phyloP scores from a whole-genome alignment of 148 eudicot genomes.

The Arbutus unedo region DNA sequence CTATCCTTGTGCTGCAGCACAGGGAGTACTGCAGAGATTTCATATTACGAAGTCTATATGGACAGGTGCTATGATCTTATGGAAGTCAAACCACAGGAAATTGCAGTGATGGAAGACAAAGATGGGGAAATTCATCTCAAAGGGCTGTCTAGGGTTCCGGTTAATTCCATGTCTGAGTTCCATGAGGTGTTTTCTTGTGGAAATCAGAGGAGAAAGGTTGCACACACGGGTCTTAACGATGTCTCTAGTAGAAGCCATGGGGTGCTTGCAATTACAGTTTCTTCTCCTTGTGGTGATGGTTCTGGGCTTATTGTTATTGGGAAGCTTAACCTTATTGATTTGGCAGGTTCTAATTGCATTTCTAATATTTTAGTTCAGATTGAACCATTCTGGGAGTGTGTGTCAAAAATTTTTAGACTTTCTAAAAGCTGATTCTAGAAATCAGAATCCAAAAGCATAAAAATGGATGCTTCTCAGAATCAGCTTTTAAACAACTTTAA shows the following conservation, averaged over 20 bases:
- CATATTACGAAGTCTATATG: slow-evolving; percentile 85
- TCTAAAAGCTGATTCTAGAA: neutral
- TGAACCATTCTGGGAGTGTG: neutral
- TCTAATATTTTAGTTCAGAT: neutral
- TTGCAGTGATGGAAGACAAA: slow-evolving; percentile 71
- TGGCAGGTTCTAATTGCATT: slow-evolving; percentile 56
- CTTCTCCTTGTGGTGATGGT: slow-evolving; percentile 39
- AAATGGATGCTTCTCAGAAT: neutral
- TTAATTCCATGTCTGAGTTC: slow-evolving; percentile 58
- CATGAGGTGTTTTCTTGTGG: slow-evolving; percentile 60
- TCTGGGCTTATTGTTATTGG: slow-evolving; percentile 35
- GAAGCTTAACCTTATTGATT: slow-evolving; percentile 85
- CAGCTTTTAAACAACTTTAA: neutral
- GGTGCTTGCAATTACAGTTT: slow-evolving; percentile 58
- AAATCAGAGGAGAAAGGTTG: slow-evolving; percentile 76
- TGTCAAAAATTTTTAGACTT: neutral
- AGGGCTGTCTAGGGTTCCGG: slow-evolving; percentile 63
- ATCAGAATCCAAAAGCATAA: neutral
- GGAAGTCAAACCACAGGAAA: slow-evolving; percentile 66
- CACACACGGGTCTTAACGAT: slow-evolving; percentile 78
- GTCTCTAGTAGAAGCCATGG: slow-evolving; percentile 95
- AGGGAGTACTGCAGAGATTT: slow-evolving; percentile 51
- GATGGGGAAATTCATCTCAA: slow-evolving; percentile 66
- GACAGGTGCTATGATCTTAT: slow-evolving; percentile 89
- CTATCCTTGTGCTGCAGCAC: slow-evolving; percentile 59